Conservation (phyloP, 192 early-diverging fungal genomes). For the Linderina pennispora region DNA sequence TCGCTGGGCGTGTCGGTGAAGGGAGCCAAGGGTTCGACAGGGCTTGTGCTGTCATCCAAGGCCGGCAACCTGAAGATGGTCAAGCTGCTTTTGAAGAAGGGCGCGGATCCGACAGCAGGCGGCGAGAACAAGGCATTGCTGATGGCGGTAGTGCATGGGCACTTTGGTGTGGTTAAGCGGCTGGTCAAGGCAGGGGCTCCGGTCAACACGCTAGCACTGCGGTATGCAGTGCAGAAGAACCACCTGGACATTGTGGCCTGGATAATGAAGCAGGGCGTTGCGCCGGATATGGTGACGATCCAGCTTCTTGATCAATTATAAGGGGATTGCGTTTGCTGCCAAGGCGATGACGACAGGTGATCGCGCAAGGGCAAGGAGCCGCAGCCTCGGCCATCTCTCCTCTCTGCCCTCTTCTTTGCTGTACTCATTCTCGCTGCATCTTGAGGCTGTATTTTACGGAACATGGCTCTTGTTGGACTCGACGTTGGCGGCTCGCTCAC, state of each 20-base stretch:
- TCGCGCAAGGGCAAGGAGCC: too few relatives aligned
- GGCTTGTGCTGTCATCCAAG: constrained; percentile 31
- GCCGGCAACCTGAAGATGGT: constrained; percentile 36
- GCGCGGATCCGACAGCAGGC: constrained; percentile 18
- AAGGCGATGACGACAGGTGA: too few relatives aligned
- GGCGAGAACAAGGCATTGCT: constrained; percentile 41
- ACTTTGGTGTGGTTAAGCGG: constrained; percentile 27
- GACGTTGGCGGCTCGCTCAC: too few relatives aligned
- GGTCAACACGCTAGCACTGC: constrained; percentile 27
- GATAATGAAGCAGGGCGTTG: constrained; percentile 37
- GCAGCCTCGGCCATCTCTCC: too few relatives aligned
- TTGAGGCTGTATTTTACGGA: too few relatives aligned
- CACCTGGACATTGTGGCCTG: constrained; percentile 15
- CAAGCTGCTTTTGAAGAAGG: constrained; percentile 27
- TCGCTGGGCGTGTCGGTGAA: constrained; percentile 20
- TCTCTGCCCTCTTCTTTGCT: too few relatives aligned
- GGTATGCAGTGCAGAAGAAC: constrained; percentile 43
- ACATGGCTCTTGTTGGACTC: too few relatives aligned
- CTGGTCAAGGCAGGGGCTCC: constrained; percentile 39
- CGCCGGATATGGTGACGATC: constrained; percentile 42
- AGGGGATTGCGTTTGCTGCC: too few relatives aligned
- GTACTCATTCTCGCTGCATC: too few relatives aligned
- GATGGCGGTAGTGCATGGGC: constrained; percentile 40
- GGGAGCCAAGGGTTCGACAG: constrained; percentile 18
- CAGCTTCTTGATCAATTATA: constrained; percentile 23